phyloP scores from a whole-genome alignment of 148 eudicot genomes.

The Persicaria tinctoria region DNA sequence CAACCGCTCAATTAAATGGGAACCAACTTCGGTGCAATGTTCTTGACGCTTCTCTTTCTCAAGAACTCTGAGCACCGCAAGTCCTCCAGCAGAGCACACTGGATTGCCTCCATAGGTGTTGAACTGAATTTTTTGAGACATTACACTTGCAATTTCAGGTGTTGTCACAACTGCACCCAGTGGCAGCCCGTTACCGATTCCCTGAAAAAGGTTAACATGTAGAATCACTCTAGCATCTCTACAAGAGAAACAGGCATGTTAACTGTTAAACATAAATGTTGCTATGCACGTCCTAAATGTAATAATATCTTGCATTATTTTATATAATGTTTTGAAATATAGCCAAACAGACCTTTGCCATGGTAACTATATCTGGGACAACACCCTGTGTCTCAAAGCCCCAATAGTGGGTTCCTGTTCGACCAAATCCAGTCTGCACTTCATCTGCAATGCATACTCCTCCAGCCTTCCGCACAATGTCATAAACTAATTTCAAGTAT shows the following conservation, averaged over 20 bases:
- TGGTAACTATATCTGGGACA: conserved; percentile 16
- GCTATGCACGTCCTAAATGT: too few relatives aligned
- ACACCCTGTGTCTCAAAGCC: conserved; percentile 18
- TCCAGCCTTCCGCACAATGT: conserved; percentile 67
- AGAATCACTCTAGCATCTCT: conserved; percentile 3
- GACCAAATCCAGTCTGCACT: conserved; percentile 18
- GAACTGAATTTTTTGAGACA: conserved; percentile 88
- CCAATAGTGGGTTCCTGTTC: conserved; percentile 18
- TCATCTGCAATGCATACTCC: conserved; percentile 20
- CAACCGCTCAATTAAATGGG: conserved; percentile 69
- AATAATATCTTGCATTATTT: not conserved
- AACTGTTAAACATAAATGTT: too few relatives aligned
- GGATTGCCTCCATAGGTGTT: conserved; percentile 99
- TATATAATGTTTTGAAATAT: not conserved
- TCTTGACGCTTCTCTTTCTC: conserved; percentile 87
- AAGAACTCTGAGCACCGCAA: conserved; percentile 80
- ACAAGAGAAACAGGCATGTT: not conserved
- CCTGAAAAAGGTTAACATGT: conserved; percentile 29
- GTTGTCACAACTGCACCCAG: conserved; percentile 97
- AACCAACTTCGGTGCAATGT: conserved; percentile 85
- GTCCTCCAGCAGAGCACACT: conserved; percentile 97
- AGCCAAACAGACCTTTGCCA: conserved; percentile 10
- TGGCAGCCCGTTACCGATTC: conserved; percentile 95
- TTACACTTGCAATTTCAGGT: conserved; percentile 83
- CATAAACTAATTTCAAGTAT: conserved; percentile 72